Evolutionary conservation across 2,329 filamentous ascomycete genomes (phyloP).

Genomic region (Penicillium sp.): DNA sequence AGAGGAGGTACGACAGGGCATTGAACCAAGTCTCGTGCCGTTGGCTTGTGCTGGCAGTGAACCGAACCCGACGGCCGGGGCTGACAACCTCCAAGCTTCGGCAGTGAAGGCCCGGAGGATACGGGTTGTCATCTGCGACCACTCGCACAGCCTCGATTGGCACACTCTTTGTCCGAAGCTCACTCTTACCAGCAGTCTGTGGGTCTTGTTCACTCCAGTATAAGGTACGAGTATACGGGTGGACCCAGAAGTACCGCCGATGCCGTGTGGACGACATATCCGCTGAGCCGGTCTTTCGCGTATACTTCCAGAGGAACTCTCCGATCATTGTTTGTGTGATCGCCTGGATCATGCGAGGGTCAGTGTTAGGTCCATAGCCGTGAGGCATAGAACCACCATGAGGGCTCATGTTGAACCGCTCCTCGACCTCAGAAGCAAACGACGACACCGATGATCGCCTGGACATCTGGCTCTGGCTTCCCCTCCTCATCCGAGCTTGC

Average conservation of each 20-base stretch:
- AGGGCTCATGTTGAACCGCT: constrained; percentile 72
- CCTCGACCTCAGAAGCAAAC: constrained; percentile 89
- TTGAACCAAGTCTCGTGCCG: constrained; percentile 99
- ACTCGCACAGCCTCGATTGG: constrained; percentile 89
- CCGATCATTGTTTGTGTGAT: constrained; percentile 99
- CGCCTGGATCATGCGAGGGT: constrained; percentile 97
- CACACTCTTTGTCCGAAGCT: constrained; percentile 81
- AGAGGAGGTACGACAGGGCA: constrained; percentile 83
- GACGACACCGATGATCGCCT: constrained; percentile 87
- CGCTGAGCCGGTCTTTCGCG: constrained; percentile 82
- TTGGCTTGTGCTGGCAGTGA: constrained; percentile 89
- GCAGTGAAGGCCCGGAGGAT: constrained; percentile 87
- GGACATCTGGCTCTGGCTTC: constrained; percentile 45
- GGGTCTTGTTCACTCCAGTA: constrained; percentile 97
- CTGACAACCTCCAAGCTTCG: constrained; percentile 90
- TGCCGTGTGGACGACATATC: constrained; percentile 87
- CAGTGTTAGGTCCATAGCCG: constrained; percentile 67
- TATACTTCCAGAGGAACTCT: constrained; percentile 99
- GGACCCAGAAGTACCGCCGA: constrained; percentile 96
- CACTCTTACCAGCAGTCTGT: constrained; percentile 66
- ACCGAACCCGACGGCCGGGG: constrained; percentile 82
- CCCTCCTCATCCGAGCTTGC: constrained; percentile 50
- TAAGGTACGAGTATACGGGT: constrained; percentile 90
- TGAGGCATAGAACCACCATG: constrained; percentile 47
- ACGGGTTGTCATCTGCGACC: constrained; percentile 88